Base-by-base conservation (phyloP, 2,329 filamentous ascomycete species). In the Diaporthe sp. region DNA sequence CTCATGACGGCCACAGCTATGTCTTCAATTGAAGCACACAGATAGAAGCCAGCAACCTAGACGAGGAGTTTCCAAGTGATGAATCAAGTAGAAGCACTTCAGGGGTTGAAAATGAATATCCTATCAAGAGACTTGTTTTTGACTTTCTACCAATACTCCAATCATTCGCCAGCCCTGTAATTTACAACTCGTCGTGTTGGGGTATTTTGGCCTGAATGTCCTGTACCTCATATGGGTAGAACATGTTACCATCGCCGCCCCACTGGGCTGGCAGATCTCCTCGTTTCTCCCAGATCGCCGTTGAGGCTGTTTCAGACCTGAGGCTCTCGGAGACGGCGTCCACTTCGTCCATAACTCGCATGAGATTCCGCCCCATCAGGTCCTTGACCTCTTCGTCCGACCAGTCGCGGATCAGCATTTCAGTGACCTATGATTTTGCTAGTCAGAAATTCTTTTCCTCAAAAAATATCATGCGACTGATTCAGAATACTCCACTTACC, bases 331-430 rank as follows among this genome's bases (percentile, higher is more conserved):
- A 77, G 9, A 77, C 74, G 15, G 59, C 71, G 34, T 76, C 76
- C 5, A 72, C 74, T 5, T 69, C 71, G 28, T 77, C 76, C 76
- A 77, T 76, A 9, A 77, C 74, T 15, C 74, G 70, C 76, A 77
- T 74, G 25, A 77, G 68, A 19, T 76, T 77, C 46, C 74, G 76
- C 15, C 76, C 76, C 76, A 76, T 77, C 15, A 77, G 62, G 12
- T 77, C 74, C 46, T 76, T 73, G 44, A 74, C 22, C 34, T 77
- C 76, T 4, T 76, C 74, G n/a, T 72, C 74, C 15, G 74, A 68
- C 76, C 76, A 77, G 28, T 42, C 74, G 2, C 74, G 61, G 4
- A 62, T 71, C 12, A 74, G 58, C 74, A 74, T 77, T 17, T 77
- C 74, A 34, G 75, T 75, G 39, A 83, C 31, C 70, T 73, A 12